phyloP scores from a whole-genome alignment of 192 early-diverging fungal species.

The Chytriomyces sp. region DNA sequence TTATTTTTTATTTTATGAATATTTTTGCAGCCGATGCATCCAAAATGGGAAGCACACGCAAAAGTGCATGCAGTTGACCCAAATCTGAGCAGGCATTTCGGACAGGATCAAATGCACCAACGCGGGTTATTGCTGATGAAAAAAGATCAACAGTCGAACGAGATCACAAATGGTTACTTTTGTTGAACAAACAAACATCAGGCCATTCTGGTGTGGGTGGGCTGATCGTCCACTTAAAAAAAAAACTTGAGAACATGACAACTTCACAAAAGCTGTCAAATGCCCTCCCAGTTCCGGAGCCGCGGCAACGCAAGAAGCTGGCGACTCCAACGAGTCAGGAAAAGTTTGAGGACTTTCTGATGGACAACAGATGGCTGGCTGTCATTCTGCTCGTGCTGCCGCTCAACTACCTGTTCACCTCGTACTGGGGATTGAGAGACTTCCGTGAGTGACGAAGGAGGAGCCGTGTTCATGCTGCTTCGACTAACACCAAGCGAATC shows the following conservation, averaged over 20 bases:
- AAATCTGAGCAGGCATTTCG: too few relatives aligned
- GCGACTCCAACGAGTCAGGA: constrained; percentile 17
- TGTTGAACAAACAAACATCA: too few relatives aligned
- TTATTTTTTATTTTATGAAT: too few relatives aligned
- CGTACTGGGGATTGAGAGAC: constrained; percentile 40
- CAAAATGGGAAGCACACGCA: too few relatives aligned
- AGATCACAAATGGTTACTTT: too few relatives aligned
- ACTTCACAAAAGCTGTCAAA: background rate
- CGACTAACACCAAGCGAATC: background rate
- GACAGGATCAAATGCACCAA: too few relatives aligned
- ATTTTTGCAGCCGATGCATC: too few relatives aligned
- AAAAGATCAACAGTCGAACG: too few relatives aligned
- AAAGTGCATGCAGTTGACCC: too few relatives aligned
- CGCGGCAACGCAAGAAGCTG: constrained; percentile 26
- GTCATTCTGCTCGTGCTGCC: constrained; percentile 46
- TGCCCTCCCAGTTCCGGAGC: constrained; percentile 24
- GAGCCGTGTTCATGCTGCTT: background rate
- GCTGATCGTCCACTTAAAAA: too few relatives aligned
- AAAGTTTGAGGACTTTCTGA: constrained; percentile 35
- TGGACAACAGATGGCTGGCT: constrained; percentile 40
- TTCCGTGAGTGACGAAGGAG: constrained; percentile 7
- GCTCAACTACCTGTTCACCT: constrained; percentile 40
- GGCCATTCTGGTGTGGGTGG: too few relatives aligned
- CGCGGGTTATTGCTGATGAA: too few relatives aligned
- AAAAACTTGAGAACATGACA: background rate